Evolutionary conservation across 768 basidiomycete genomes (phyloP).

Genomic region (Lenzites betulinus): DNA sequence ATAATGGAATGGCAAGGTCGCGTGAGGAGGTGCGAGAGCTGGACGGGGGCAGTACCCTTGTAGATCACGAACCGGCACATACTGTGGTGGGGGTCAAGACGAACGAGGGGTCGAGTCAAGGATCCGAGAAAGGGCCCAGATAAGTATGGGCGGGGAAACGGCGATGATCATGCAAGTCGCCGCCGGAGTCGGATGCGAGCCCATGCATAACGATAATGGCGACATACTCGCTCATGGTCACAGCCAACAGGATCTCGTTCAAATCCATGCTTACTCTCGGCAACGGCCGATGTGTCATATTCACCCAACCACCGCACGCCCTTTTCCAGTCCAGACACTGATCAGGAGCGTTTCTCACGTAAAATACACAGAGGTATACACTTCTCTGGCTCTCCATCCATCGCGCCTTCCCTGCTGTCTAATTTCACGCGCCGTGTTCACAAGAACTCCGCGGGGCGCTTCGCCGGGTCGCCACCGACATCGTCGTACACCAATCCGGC

Average conservation of each 20-base stretch:
- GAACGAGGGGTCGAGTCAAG: conserved; percentile 1
- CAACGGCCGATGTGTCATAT: conserved; percentile 20
- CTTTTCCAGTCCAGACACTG: conserved; percentile 1
- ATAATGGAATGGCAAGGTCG: conserved; percentile 95
- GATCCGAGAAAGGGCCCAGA: not conserved
- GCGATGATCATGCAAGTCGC: not conserved
- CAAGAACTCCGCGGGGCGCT: conserved; percentile 80
- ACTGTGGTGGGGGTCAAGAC: conserved; percentile 8
- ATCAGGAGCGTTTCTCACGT: conserved; percentile 3
- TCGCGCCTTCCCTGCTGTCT: not conserved
- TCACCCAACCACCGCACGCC: conserved; percentile 5
- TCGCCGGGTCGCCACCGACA: conserved; percentile 73
- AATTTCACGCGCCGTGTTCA: conserved; percentile 30
- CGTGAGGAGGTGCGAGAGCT: conserved; percentile 92
- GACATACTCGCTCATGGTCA: conserved; percentile 15
- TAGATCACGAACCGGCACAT: conserved; percentile 96
- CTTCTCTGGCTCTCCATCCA: conserved; percentile 8
- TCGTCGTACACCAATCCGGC: conserved; percentile 86
- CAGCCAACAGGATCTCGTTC: conserved; percentile 2
- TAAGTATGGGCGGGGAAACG: conserved; percentile 7
- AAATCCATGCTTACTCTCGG: not conserved
- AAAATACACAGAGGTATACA: conserved; percentile 19
- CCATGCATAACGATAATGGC: conserved; percentile 10
- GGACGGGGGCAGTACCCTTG: conserved; percentile 92
- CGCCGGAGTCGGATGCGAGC: not conserved